Evolutionary conservation across 164 flowering plant species (phyloP), one percentile per base, ranked within the genome.

Genomic region (Vitis amurensis): DNA sequence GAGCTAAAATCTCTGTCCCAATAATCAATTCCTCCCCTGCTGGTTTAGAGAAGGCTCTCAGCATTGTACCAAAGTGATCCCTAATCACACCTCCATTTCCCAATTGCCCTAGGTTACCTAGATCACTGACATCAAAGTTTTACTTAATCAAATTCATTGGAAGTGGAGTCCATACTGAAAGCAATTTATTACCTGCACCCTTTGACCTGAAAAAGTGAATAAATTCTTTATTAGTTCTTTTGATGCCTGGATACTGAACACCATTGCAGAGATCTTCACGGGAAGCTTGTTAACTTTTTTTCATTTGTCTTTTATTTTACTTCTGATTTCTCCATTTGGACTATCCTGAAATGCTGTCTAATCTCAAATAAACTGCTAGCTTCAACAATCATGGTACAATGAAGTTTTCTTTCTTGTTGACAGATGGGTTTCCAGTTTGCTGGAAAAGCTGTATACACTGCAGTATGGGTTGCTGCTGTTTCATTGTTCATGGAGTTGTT

Each of bases 401-500:
- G 11, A 55, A 59, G 11, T 13, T 44, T 60, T 60, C 37, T 61
- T 76, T 70, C 11, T 49, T 52, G 73, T 63, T 74, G 71, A 64
- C 91, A 95, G 99, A 90, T 95, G 98, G 98, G 99, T 14, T 93
- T 93, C 71, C 89, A 89, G 61, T 93, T 95, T 89, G 98, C 97
- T 57, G 94, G 96, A 14, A 93, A 84, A 85, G 92, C 97, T 76
- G 76, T 95, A n/a, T 91, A 90, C 73, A 83, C 94, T 51, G 99
- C 98, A n/a, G 99, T 95, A 5, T 95, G 98, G 99, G 92, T 95
- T 72, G 98, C 97, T 55, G 97, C 97, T 70, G 85, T 86, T 63
- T 86, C 99, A 74, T 84, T 95, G 73, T 95, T 95, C 79, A 93
- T 93, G 99, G 99, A 95, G 79, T 84, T 95, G 80, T 81, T 95